Conservation (phyloP, 1,284 basidiomycete species). For the Malassezia sympodialis region DNA sequence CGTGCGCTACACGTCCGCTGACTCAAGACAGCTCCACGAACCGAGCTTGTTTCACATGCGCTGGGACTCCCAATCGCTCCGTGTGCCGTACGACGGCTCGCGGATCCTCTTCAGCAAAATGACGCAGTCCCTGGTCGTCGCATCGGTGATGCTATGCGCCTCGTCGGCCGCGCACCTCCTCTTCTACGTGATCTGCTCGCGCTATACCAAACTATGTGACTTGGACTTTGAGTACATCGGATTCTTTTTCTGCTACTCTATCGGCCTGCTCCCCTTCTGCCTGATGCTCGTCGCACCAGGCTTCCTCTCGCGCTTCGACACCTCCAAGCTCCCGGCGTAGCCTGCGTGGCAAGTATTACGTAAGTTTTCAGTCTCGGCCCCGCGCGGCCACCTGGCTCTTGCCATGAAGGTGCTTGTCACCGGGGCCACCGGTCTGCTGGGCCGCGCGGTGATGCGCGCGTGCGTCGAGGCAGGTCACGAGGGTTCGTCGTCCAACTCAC, state of each 20-base stretch:
- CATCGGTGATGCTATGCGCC: not conserved
- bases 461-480: conserved; percentile 19
- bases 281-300: not conserved
- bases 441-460: conserved; percentile 48
- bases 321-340: not conserved
- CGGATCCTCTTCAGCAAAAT: not conserved
- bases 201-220: not conserved
- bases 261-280: not conserved
- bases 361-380: not conserved
- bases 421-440: conserved; percentile 53
- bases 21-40: not conserved
- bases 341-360: not conserved
- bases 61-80: not conserved
- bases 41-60: not conserved
- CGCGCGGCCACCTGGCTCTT: not conserved
- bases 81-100: not conserved
- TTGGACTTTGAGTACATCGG: conserved; percentile 3
- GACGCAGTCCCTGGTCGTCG: not conserved
- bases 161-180: not conserved
- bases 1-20: not conserved
- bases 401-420: conserved; percentile 47
- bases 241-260: not conserved
- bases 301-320: not conserved
- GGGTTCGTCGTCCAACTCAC: not conserved
- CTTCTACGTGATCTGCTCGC: not conserved